Conservation (phyloP, 2,329 filamentous ascomycete species). For the Ascochyta pisi region DNA sequence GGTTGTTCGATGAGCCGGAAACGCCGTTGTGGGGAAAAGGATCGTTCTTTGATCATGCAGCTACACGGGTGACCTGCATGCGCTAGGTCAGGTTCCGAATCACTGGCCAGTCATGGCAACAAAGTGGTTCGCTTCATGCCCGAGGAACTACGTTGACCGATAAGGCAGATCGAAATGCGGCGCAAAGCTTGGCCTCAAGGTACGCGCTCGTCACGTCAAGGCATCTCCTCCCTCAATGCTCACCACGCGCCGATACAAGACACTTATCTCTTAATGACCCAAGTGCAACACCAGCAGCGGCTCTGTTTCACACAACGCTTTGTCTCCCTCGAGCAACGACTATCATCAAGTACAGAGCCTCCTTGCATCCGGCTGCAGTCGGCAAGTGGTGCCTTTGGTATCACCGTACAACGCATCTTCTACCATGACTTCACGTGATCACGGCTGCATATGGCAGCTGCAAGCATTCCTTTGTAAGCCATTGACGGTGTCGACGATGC, state of each 20-base stretch:
- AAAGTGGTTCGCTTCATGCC: neutral
- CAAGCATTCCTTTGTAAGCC: slow-evolving; percentile 41
- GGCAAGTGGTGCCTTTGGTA: slow-evolving; percentile 30
- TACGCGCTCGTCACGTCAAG: slow-evolving; percentile 13
- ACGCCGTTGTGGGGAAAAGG: slow-evolving; percentile 32
- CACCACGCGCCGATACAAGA: slow-evolving; percentile 22
- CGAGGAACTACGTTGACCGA: slow-evolving; percentile 12
- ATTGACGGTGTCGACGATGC: slow-evolving; percentile 24
- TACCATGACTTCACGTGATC: slow-evolving; percentile 28
- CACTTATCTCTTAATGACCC: slow-evolving; percentile 31
- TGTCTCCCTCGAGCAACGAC: slow-evolving; percentile 24
- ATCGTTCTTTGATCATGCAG: slow-evolving; percentile 38
- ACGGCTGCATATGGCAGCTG: neutral
- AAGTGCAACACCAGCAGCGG: slow-evolving; percentile 37
- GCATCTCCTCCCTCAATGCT: slow-evolving; percentile 11
- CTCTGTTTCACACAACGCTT: slow-evolving; percentile 34
- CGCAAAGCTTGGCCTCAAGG: slow-evolving; percentile 7
- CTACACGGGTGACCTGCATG: slow-evolving; percentile 39
- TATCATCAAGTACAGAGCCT: slow-evolving; percentile 26
- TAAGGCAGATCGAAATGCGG: slow-evolving; percentile 18
- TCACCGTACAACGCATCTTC: slow-evolving; percentile 27
- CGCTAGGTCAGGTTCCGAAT: slow-evolving; percentile 22
- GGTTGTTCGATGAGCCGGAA: slow-evolving; percentile 37
- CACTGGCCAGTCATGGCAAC: slow-evolving; percentile 18
- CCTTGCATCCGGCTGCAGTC: slow-evolving; percentile 36